Base-by-base conservation (phyloP, 2,329 filamentous ascomycete genomes). In the Fusarium concolor region DNA sequence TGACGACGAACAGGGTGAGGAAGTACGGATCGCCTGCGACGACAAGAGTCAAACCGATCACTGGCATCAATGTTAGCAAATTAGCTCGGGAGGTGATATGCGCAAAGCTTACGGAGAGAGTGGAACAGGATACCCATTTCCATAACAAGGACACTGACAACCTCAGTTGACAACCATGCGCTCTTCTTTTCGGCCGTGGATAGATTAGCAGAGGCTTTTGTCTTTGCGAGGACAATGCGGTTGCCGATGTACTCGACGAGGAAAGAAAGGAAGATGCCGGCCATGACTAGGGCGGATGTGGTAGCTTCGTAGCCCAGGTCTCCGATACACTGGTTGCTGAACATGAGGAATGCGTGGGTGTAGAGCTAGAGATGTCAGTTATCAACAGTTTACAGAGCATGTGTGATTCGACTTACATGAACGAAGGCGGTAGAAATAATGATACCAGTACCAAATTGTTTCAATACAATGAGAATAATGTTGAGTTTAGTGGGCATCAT, bases 121-220 rank as follows among this genome's bases (percentile, higher is more conserved):
- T 93, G 91, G 79, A 94, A 94, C 45, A 93, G 83, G 54, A 94
- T 89, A 5, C 91, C 91, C 0, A 86, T 85, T 77, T 94, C 91
- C 76, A 93, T 87, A 31, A 93, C 87, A 17, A 87, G 71, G n/a
- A 92, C 88, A 46, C 86, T 86, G 31, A 91, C 80, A 51, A 88
- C 85, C 45, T 86, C 83, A 33, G 80, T 78, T 3, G 78, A 78
- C 4, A 78, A 54, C 14, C 75, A 43, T 10, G 66, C 71, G 6
- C 65, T 58, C 33, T 73, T 69, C 38, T 67, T 75, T n/a, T 76
- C 67, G 14, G 71, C 43, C n/a, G 59, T 38, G 29, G 65, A 71
- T 29, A 78, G 72, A 4, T 55, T 49, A 15, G 70, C 53, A 6
- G 76, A 72, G 12, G 75, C 65, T 43, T 72, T 74, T 39, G 73